Percentiles rank a stretch among this genome's conserved stretches.
These are phyloP conservation scores for Debaryomyces psychrophilus DNA, from an alignment of 1,139 yeast genomes.

Conservation along the genomic window DNA sequence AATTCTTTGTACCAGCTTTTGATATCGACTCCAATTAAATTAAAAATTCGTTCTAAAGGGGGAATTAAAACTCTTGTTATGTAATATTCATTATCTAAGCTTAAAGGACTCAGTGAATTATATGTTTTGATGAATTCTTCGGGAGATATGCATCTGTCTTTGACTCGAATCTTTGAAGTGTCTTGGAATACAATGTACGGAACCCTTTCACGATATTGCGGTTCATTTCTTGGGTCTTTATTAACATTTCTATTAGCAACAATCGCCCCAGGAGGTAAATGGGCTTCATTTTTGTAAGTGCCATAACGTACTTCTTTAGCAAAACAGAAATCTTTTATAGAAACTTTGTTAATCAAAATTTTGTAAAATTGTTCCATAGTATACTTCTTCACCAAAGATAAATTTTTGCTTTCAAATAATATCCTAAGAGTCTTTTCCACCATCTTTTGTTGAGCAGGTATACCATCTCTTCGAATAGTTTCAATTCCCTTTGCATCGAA, in stretches of 20 bases:
- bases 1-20: conserved; percentile 76
- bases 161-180: conserved; percentile 60
- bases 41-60: conserved; percentile 83
- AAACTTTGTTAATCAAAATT: conserved; percentile 60
- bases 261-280: conserved; percentile 90
- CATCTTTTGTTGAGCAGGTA: conserved; percentile 87
- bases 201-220: conserved; percentile 86
- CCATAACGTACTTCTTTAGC: conserved; percentile 90
- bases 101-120: conserved; percentile 35
- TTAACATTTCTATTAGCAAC: conserved; percentile 65
- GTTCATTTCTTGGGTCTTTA: conserved; percentile 72
- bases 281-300: conserved; percentile 67
- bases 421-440: conserved; percentile 69
- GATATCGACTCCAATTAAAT: conserved; percentile 80
- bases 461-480: conserved; percentile 91
- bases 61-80: conserved; percentile 83
- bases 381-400: conserved; percentile 69
- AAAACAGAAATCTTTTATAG: conserved; percentile 84
- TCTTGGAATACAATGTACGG: conserved; percentile 83
- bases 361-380: conserved; percentile 67
- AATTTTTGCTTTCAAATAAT: conserved; percentile 71
- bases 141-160: conserved; percentile 82
- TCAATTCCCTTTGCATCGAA: conserved; percentile 98
- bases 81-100: conserved; percentile 81
- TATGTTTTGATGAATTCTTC: conserved; percentile 59